Base-by-base conservation (phyloP, 192 early-diverging fungal genomes). In the Backusella tuberculispora region DNA sequence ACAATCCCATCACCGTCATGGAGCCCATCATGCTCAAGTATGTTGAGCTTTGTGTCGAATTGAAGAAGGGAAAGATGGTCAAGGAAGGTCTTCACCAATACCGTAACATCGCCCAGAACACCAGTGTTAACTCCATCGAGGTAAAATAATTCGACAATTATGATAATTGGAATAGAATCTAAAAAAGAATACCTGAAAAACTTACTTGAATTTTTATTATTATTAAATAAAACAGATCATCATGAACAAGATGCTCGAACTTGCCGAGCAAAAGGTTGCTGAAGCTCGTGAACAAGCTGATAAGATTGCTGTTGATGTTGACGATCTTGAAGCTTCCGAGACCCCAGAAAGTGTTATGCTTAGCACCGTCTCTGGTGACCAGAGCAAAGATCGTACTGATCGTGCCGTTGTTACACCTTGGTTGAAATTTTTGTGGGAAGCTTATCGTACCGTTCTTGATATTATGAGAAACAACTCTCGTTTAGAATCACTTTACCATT, bases 381-480 rank as follows among this genome's bases (percentile, higher is more conserved):
- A 95, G 78, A 90, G 86, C 85, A 96, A 95, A 84, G 97, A 99
- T 85, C 90, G 98, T 37, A 96, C 97, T 6, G 96, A 99, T 82
- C 94, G 98, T 71, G 96, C 95, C 73, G 93, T 98, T 34, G 96
- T 99, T 45, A 99, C 97, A 46, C 97, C 98, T 42, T 98, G 97
- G 95, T 88, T 99, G 69, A 97, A 95, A 85, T 98, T 99, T 85
- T 88, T 99, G 77, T 99, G 98, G 98, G 98, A 99, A 86, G 93
- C 94, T n/a, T 99, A 99, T 86, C 88, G 98, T 67, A 99, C 95
- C 73, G 92, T 95, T 48, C 89, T 99, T 60, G 97, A 99, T 78
- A 96, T 96, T 65, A 83, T 99, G 82, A 88, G 97, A 76, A 98
- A 99, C 91, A 99, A 99, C 77, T 90, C 93, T 73, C 90, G 96